Evolutionary conservation across 352 stramenopile genomes (phyloP).

Genomic region (Pseudoperonospora humuli): DNA sequence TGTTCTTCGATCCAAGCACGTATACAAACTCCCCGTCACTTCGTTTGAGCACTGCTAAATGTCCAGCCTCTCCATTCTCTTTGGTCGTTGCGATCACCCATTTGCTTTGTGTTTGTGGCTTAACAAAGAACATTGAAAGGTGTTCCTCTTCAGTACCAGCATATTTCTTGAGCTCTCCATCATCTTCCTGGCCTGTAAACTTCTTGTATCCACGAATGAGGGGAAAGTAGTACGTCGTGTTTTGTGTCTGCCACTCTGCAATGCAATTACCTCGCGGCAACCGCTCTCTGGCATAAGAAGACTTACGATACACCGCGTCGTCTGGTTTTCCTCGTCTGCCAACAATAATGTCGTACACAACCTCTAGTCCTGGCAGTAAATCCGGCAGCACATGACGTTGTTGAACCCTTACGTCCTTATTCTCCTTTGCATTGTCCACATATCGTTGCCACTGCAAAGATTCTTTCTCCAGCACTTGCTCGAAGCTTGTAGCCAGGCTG

Average conservation of each 20-base stretch:
- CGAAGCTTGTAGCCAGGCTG: constrained; percentile 23
- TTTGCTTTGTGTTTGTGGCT: constrained; percentile 34
- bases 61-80: constrained; percentile 70
- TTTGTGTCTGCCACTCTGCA: constrained; percentile 26
- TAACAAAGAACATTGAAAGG: constrained; percentile 73
- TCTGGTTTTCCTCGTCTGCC: constrained; percentile 54
- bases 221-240: constrained; percentile 31
- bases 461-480: constrained; percentile 26
- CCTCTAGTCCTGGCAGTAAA: constrained; percentile 27
- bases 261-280: constrained; percentile 74
- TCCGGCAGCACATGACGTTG: constrained; percentile 28
- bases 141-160: constrained; percentile 20
- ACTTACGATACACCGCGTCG: constrained; percentile 61
- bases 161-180: constrained; percentile 40
- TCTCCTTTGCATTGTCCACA: constrained; percentile 21
- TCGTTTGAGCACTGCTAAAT: constrained; percentile 66
- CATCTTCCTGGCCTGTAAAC: constrained; percentile 78
- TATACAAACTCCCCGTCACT: constrained; percentile 58
- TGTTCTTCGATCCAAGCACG: constrained; percentile 78
- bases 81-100: constrained; percentile 71
- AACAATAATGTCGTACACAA: constrained; percentile 55
- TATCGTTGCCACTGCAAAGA: constrained; percentile 40
- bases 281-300: constrained; percentile 53
- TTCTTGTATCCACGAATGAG: constrained; percentile 70
- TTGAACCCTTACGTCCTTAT: constrained; percentile 37